Conservation (phyloP, 2,329 filamentous ascomycete species). For the Alternaria solani region DNA sequence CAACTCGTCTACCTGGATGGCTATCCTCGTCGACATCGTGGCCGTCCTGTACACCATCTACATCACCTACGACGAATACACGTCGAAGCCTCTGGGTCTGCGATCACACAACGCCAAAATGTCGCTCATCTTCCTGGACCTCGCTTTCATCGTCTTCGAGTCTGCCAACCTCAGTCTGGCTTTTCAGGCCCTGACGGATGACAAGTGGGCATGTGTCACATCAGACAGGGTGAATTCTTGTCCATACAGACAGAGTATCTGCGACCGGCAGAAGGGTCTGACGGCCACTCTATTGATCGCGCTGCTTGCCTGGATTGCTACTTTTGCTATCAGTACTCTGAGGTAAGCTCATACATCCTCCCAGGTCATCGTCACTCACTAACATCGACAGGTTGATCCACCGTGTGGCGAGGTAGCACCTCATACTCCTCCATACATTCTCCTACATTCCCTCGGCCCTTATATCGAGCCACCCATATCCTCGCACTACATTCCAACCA, state of each 20-base stretch:
- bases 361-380: constrained; percentile 3
- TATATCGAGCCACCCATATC: constrained; percentile 4
- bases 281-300: constrained; percentile 82
- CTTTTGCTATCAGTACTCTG: constrained; percentile 78
- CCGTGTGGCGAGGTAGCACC: constrained; percentile 41
- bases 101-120: constrained; percentile 86
- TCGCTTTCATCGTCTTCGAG: constrained; percentile 98
- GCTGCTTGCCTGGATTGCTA: constrained; percentile 87
- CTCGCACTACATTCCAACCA: constrained; percentile 4
- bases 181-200: constrained; percentile 78
- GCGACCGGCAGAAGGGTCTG: constrained; percentile 72
- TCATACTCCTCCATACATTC: constrained; percentile 8
- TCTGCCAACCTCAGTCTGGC: constrained; percentile 90
- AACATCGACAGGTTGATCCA: constrained; percentile 35
- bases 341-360: constrained; percentile 31
- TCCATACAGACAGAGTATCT: constrained; percentile 58
- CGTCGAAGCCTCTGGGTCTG: constrained; percentile 87
- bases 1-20: constrained; percentile 78
- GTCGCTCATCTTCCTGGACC: constrained; percentile 85
- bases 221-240: constrained; percentile 22
- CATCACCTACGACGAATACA: constrained; percentile 97
- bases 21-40: constrained; percentile 85
- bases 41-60: constrained; percentile 91
- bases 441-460: constrained; percentile 6
- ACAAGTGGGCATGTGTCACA: constrained; percentile 60